Conservation (phyloP, 306 rosid genomes). For the Sindora glabra region DNA sequence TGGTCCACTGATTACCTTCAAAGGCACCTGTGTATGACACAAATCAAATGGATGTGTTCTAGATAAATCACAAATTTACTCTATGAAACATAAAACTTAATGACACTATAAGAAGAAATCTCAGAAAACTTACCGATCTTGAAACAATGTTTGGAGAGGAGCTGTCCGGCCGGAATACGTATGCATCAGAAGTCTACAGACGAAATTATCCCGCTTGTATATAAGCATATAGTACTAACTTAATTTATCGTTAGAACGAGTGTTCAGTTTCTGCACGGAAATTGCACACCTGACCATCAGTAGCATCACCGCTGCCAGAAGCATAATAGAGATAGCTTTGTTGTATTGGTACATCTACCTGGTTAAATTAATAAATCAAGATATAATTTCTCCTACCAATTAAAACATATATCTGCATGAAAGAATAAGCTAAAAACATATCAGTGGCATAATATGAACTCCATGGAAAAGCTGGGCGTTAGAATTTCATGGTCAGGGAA, state of each 20-base stretch:
- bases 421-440: conserved; percentile 1
- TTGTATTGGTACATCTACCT: conserved; percentile 83
- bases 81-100: background rate
- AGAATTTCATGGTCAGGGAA: no score
- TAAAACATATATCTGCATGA: conserved; percentile 1
- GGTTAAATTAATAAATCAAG: conserved; percentile 12
- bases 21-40: conserved; percentile 39
- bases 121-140: conserved; percentile 57
- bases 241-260: background rate
- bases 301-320: conserved; percentile 18
- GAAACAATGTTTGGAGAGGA: conserved; percentile 58
- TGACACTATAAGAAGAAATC: background rate
- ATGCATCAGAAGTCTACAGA: conserved; percentile 69
- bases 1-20: conserved; percentile 55
- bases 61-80: background rate
- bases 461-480: background rate
- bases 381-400: conserved; percentile 4
- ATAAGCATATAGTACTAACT: background rate
- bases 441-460: background rate
- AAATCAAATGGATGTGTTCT: background rate
- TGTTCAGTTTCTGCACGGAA: conserved; percentile 1
- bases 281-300: conserved; percentile 33
- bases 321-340: conserved; percentile 83
- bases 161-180: conserved; percentile 74
- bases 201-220: background rate